Evolutionary conservation across 1,139 yeast genomes (phyloP), one percentile per base, ranked within the genome.

Genomic region (Yamadazyma membranifaciens): DNA sequence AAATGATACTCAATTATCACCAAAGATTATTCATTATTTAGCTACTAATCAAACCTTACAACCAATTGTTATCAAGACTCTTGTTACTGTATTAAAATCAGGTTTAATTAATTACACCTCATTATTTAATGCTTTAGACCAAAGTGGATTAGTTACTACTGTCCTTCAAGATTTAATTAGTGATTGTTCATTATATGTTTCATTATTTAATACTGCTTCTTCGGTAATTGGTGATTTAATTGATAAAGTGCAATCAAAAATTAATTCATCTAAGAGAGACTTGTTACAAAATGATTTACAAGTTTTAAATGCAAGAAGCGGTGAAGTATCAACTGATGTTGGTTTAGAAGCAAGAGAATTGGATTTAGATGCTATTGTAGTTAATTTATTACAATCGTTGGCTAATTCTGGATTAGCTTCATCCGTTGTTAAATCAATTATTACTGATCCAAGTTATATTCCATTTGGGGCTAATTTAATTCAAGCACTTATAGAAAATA

Each of bases 331-430:
- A 13, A 12, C 14, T 16, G 30, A 15, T 20, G 37, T 37, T 31
- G 44, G 40, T 15, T 43, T 48, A 28, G 46, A 47, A 31, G 44
- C 46, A 6, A 48, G 52, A 46, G 43, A 38, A 15, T 30, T 34
- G 15, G 71, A 60, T 42, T 48, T 57, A 27, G 54, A 65, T 45
- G 53, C 54, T 22, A 57, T 69, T 36, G 63, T 67, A 12, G 62
- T 64, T 33, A 67, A 67, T 43, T 57, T 69, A 42, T 65, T 70
- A 51, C 65, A 69, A 50, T 68, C 74, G 7, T 64, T 70, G 50
- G 69, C 61, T 33, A 44, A 58, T 35, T 69, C 75, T 12, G 76
- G 76, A 13, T 67, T 71, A 49, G 75, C 73, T 13, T 50, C 66
- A 34, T 63, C 67, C 29, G 74, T 71, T 15, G 72, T 71, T 38